Evolutionary conservation across 352 stramenopile genomes (phyloP).

Genomic region (Globisporangium barbulae): DNA sequence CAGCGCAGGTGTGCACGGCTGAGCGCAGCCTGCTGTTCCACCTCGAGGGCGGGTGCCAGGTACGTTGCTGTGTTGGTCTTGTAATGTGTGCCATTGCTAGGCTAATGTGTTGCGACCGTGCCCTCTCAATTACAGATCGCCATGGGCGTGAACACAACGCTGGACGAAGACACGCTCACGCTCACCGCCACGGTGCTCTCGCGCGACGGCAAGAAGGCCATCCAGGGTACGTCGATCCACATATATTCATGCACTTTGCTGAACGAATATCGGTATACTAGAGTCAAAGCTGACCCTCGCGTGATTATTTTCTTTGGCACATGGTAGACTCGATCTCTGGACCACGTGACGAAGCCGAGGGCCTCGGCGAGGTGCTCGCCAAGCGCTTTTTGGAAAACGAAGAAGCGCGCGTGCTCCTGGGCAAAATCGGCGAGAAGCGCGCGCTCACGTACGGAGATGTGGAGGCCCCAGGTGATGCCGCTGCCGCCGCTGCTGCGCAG

Average conservation of each 20-base stretch:
- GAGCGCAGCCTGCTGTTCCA: constrained; percentile 81
- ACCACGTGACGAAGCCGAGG: constrained; percentile 50
- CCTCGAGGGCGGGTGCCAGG: constrained; percentile 85
- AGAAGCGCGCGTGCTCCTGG: constrained; percentile 46
- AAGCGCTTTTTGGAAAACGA: constrained; percentile 56
- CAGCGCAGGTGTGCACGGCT: constrained; percentile 73
- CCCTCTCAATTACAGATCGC: constrained; percentile 43
- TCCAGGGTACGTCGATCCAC: constrained; percentile 41
- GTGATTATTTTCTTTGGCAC: no score
- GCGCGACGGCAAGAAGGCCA: constrained; percentile 58
- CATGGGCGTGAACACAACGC: constrained; percentile 74
- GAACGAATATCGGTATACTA: no score
- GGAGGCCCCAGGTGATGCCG: constrained; percentile 66
- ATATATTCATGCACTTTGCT: no score
- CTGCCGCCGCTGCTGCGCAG: constrained; percentile 35
- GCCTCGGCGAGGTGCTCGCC: constrained; percentile 62
- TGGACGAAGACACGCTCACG: constrained; percentile 61
- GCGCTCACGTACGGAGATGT: constrained; percentile 70
- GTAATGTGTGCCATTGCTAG: not conserved
- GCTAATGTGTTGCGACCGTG: no score
- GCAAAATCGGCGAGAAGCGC: constrained; percentile 66
- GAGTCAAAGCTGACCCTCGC: no score
- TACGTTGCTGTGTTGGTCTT: constrained; percentile 23
- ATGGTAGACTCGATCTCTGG: constrained; percentile 43
- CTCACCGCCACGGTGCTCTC: constrained; percentile 72